Evolutionary conservation across 352 stramenopile genomes (phyloP).

Genomic region (Globisporangium alternatum): DNA sequence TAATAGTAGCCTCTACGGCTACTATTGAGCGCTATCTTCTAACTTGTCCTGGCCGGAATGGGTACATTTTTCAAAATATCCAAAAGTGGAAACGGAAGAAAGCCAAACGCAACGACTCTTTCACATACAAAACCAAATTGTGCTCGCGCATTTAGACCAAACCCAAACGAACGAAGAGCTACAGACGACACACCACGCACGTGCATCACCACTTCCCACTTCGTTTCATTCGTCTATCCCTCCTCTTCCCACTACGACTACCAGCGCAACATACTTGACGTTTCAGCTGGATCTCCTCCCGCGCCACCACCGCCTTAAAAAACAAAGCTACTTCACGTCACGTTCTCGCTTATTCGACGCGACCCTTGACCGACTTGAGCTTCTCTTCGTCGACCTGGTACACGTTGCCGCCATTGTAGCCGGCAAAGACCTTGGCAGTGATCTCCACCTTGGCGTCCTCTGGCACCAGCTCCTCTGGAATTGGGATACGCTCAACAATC

Average conservation of each 20-base stretch:
- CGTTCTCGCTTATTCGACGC: slow-evolving; percentile 24
- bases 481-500: slow-evolving; percentile 98
- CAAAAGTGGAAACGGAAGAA: not conserved
- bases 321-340: not conserved
- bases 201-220: not conserved
- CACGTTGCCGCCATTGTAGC: slow-evolving; percentile 85
- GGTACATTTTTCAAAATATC: not conserved
- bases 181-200: not conserved
- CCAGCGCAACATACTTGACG: not conserved
- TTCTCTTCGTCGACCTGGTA: slow-evolving; percentile 93
- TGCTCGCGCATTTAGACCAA: not conserved
- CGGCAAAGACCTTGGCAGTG: slow-evolving; percentile 95
- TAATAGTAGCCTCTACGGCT: too few species aligned
- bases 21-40: too few species aligned
- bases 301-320: not conserved
- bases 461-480: slow-evolving; percentile 97
- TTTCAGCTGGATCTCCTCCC: not conserved
- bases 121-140: slow-evolving; percentile 1
- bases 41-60: too few species aligned
- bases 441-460: slow-evolving; percentile 99
- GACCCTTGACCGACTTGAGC: slow-evolving; percentile 93
- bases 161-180: not conserved
- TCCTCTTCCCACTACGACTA: slow-evolving; percentile 3
- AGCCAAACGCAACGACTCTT: not conserved
- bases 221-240: slow-evolving; percentile 9